These are phyloP conservation scores for Alternaria brassicae DNA, from an alignment of 2,329 filamentous ascomycete genomes.

Conservation along the genomic window DNA sequence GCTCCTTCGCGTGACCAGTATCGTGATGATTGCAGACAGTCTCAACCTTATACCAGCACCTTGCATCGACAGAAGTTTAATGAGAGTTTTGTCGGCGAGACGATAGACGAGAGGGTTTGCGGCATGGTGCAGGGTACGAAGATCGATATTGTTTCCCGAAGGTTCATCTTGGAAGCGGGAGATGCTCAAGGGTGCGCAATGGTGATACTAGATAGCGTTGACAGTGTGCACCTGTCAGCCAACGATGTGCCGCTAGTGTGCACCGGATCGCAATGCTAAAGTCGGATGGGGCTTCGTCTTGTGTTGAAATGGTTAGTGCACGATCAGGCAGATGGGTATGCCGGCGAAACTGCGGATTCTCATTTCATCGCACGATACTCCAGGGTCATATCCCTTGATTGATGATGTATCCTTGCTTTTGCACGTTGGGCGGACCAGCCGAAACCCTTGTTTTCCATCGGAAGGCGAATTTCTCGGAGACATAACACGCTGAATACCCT, in stretches of 20 bases:
- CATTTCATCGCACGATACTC: constrained; percentile 9
- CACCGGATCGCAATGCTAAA: neutral
- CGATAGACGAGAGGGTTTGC: neutral
- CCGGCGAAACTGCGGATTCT: neutral
- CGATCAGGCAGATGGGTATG: constrained; percentile 7
- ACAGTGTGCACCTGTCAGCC: constrained; percentile 1
- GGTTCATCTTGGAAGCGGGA: constrained; percentile 10
- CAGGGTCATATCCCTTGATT: constrained; percentile 4
- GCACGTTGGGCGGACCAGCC: constrained; percentile 4
- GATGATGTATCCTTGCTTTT: neutral
- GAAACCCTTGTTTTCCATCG: constrained; percentile 2
- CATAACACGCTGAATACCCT: neutral
- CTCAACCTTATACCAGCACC: constrained; percentile 7
- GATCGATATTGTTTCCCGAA: neutral
- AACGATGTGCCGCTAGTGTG: constrained; percentile 8
- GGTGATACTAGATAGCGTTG: constrained; percentile 3
- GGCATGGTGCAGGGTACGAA: constrained; percentile 3
- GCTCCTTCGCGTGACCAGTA: neutral
- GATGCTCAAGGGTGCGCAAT: constrained; percentile 9
- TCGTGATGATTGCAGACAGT: neutral
- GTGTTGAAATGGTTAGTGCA: constrained; percentile 1
- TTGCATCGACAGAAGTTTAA: neutral
- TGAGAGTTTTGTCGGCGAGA: constrained; percentile 7
- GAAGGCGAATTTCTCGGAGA: neutral
- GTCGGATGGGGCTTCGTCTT: constrained; percentile 5